Evolutionary conservation across 1,284 basidiomycete species (phyloP).

Genomic region (Pseudozyma sp.): DNA sequence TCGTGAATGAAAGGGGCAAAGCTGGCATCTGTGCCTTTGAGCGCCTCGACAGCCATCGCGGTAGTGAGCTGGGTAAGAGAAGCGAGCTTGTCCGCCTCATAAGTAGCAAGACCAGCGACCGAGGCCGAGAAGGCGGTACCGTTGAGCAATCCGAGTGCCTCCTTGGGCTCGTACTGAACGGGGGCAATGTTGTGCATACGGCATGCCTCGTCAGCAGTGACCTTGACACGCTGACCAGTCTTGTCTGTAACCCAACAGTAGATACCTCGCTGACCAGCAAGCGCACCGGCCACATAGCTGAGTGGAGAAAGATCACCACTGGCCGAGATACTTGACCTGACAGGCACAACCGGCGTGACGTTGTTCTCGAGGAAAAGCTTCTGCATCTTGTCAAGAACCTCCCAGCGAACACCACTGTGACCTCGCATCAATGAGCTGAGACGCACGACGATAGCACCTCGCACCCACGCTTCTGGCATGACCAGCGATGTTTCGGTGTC

Average conservation of each 20-base stretch:
- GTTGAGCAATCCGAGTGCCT: slow-evolving; percentile 76
- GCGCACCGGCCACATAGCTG: slow-evolving; percentile 76
- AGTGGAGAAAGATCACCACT: slow-evolving; percentile 74
- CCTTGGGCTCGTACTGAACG: slow-evolving; percentile 81
- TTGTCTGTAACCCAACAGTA: slow-evolving; percentile 46
- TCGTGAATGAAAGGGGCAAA: slow-evolving; percentile 77
- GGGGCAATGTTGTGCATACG: slow-evolving; percentile 76
- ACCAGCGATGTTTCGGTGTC: slow-evolving; percentile 45
- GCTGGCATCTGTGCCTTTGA: slow-evolving; percentile 55
- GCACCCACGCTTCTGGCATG: slow-evolving; percentile 85
- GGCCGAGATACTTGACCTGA: slow-evolving; percentile 84
- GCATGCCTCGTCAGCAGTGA: slow-evolving; percentile 44
- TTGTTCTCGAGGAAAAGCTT: slow-evolving; percentile 77
- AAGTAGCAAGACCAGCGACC: slow-evolving; percentile 73
- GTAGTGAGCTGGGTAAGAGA: slow-evolving; percentile 81
- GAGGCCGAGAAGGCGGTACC: slow-evolving; percentile 82
- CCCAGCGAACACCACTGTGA: slow-evolving; percentile 85
- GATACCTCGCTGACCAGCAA: slow-evolving; percentile 57
- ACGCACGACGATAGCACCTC: slow-evolving; percentile 85
- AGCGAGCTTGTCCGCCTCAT: slow-evolving; percentile 80
- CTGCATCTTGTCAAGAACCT: slow-evolving; percentile 82
- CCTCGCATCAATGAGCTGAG: slow-evolving; percentile 80
- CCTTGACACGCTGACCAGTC: slow-evolving; percentile 40
- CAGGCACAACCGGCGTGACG: slow-evolving; percentile 84
- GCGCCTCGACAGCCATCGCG: slow-evolving; percentile 82